Percentiles rank a stretch among this genome's conserved stretches.
These are phyloP conservation scores for Verruconis gallopava DNA, from an alignment of 2,329 filamentous ascomycete species.

Conservation along the genomic window DNA sequence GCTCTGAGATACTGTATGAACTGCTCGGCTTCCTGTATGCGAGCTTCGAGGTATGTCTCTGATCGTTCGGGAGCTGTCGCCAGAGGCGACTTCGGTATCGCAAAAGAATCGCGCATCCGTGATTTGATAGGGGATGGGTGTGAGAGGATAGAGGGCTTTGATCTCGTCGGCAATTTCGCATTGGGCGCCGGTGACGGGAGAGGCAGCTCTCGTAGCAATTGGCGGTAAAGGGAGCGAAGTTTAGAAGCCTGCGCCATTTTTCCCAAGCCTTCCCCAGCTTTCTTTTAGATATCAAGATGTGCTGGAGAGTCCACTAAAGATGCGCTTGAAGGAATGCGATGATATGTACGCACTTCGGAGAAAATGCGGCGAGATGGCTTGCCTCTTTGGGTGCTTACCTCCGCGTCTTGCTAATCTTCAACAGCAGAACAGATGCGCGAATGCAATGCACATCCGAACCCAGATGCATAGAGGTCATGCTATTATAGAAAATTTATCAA, in stretches of 20 bases:
- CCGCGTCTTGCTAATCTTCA: too few relatives aligned
- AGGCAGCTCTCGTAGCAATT: constrained; percentile 79
- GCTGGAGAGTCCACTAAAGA: too few relatives aligned
- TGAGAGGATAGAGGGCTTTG: constrained; percentile 29
- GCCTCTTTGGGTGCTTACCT: too few relatives aligned
- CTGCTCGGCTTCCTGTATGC: constrained; percentile 53
- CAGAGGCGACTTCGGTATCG: constrained; percentile 15
- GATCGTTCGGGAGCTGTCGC: constrained; percentile 6
- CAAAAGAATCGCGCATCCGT: constrained; percentile 53
- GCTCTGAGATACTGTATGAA: constrained; percentile 67
- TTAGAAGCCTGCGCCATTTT: constrained; percentile 10
- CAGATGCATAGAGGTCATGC: too few relatives aligned
- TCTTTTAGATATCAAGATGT: too few relatives aligned
- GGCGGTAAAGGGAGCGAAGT: constrained; percentile 71
- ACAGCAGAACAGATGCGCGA: too few relatives aligned
- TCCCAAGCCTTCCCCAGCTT: too few relatives aligned
- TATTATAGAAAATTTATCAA: too few relatives aligned
- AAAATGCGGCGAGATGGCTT: too few relatives aligned
- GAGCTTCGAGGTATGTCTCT: neutral
- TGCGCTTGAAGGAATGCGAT: too few relatives aligned
- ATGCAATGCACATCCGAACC: too few relatives aligned
- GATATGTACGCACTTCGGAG: too few relatives aligned
- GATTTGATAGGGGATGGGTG: constrained; percentile 55
- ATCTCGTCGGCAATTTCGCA: constrained; percentile 18
- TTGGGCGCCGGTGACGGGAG: constrained; percentile 45